Conservation (phyloP, 352 stramenopile species). For the Globisporangium paddicum region DNA sequence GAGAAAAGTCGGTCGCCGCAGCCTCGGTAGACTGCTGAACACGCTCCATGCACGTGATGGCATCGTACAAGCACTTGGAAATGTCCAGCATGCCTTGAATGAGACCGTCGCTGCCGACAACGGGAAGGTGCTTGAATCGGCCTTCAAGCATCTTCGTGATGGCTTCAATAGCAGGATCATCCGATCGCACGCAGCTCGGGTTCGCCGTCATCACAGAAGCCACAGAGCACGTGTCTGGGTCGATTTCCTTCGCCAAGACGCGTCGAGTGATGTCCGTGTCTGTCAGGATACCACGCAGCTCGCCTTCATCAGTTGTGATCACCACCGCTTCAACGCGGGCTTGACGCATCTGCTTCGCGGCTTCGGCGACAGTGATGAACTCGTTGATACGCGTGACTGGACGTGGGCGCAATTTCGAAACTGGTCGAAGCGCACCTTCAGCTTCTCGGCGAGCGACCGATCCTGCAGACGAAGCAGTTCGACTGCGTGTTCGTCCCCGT, state of each 20-base stretch:
- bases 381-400: conserved; percentile 83
- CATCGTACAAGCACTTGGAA: conserved; percentile 87
- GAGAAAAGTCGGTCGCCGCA: conserved; percentile 74
- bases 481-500: conserved; percentile 30
- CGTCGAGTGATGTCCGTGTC: conserved; percentile 84
- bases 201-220: conserved; percentile 83
- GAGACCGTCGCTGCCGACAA: conserved; percentile 63
- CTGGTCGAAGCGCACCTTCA: conserved; percentile 64
- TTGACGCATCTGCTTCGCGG: conserved; percentile 75
- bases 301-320: conserved; percentile 77
- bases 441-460: conserved; percentile 44
- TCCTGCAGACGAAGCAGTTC: conserved; percentile 42
- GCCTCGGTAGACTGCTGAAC: conserved; percentile 83
- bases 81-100: conserved; percentile 88
- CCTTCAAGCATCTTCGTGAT: conserved; percentile 89
- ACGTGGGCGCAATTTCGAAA: conserved; percentile 75
- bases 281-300: conserved; percentile 81
- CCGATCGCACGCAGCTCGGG: conserved; percentile 71
- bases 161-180: conserved; percentile 80
- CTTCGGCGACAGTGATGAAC: conserved; percentile 83
- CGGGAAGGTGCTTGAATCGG: conserved; percentile 84
- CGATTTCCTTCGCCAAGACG: conserved; percentile 75
- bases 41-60: conserved; percentile 83
- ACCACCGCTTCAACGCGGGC: conserved; percentile 83
- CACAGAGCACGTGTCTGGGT: conserved; percentile 75